Conservation (phyloP, 2,329 filamentous ascomycete genomes). For the Sclerotinia sclerotiorum region DNA sequence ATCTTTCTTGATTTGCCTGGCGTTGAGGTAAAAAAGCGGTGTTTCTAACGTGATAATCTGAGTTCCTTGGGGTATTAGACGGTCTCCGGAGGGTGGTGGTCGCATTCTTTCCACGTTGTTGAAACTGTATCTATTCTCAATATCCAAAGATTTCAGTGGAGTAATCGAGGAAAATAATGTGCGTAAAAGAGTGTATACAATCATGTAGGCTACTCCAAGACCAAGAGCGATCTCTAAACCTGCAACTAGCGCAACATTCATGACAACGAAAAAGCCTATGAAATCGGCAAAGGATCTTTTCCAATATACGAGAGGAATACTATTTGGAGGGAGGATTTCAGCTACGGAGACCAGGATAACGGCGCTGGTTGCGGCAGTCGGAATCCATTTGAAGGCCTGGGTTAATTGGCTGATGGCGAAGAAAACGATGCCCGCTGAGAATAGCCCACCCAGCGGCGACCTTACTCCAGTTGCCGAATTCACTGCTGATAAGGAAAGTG, state of each 20-base stretch:
- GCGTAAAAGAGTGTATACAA: slow-evolving; percentile 10
- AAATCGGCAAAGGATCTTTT: slow-evolving; percentile 64
- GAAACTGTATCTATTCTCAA: slow-evolving; percentile 6
- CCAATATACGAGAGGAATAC: slow-evolving; percentile 3
- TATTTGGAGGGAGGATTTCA: neutral
- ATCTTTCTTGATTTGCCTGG: slow-evolving; percentile 8
- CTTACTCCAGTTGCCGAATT: slow-evolving; percentile 64
- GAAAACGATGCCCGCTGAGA: slow-evolving; percentile 62
- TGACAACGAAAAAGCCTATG: slow-evolving; percentile 45
- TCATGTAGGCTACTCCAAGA: slow-evolving; percentile 5
- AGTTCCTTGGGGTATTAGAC: neutral
- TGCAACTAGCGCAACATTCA: neutral
- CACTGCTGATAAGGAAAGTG: slow-evolving; percentile 67
- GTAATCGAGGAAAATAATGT: slow-evolving; percentile 2
- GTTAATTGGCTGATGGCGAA: slow-evolving; percentile 62
- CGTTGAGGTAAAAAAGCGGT: slow-evolving; percentile 8
- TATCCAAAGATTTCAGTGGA: neutral
- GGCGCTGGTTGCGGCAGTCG: slow-evolving; percentile 62
- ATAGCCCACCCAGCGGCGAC: slow-evolving; percentile 58
- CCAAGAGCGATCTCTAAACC: slow-evolving; percentile 1
- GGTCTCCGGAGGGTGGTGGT: neutral
- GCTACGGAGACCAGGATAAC: slow-evolving; percentile 49
- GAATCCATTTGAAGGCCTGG: slow-evolving; percentile 65
- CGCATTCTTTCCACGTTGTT: neutral
- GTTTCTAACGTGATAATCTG: slow-evolving; percentile 15